These are phyloP conservation scores for Stereocaulon alpinum DNA, from an alignment of 495 filamentous ascomycete species.

Conservation along the genomic window DNA sequence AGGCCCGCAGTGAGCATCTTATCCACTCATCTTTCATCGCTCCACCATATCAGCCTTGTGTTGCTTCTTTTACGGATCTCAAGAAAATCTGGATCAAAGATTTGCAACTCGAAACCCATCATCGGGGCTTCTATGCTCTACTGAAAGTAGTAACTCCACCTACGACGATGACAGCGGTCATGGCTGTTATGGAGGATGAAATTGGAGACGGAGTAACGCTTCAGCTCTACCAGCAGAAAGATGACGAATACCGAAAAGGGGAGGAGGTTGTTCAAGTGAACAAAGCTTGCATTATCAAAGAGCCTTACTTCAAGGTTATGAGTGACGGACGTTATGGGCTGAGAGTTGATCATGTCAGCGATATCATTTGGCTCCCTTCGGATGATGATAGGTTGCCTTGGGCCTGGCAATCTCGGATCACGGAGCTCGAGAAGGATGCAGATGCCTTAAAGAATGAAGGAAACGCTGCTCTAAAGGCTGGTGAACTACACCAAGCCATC, in stretches of 20 bases:
- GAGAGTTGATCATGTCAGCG: constrained; percentile 44
- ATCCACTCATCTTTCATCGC: constrained; percentile 4
- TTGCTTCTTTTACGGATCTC: constrained; percentile 16
- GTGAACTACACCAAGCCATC: constrained; percentile 21
- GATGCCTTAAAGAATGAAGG: constrained; percentile 33
- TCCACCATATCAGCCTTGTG: constrained; percentile 22
- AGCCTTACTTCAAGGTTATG: constrained; percentile 40
- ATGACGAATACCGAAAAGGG: constrained; percentile 14
- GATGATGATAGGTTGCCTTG: constrained; percentile 28
- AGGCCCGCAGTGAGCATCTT: background rate
- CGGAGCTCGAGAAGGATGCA: constrained; percentile 22
- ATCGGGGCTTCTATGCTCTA: constrained; percentile 37
- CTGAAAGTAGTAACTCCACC: constrained; percentile 34
- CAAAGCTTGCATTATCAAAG: constrained; percentile 37
- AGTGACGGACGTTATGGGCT: constrained; percentile 32
- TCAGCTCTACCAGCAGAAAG: constrained; percentile 37
- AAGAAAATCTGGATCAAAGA: constrained; percentile 25
- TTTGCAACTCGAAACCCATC: constrained; percentile 41
- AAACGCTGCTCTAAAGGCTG: constrained; percentile 27
- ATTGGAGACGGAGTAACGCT: constrained; percentile 35
- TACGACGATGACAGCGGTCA: constrained; percentile 33
- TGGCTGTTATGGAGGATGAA: constrained; percentile 43
- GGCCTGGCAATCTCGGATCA: constrained; percentile 26
- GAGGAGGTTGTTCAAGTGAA: constrained; percentile 26
- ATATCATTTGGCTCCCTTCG: constrained; percentile 30